A percentile compares a stretch with the other conserved stretches of the same genome.
Conservation (phyloP, 176 grass and related monocot species). For the Triticum monococcum region DNA sequence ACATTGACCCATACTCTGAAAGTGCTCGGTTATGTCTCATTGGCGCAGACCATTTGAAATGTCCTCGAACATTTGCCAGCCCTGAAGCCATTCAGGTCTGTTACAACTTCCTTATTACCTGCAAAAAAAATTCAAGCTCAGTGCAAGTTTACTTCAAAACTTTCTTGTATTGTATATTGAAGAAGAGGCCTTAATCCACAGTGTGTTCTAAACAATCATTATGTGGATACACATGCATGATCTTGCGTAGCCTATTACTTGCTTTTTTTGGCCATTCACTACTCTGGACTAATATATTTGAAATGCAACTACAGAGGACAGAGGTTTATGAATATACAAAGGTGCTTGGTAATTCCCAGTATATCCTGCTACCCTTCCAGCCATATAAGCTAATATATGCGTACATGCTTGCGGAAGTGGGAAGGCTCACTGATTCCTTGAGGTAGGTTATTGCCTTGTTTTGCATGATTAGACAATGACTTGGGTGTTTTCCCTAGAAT, state of each 20-base stretch:
- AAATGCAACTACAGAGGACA: conserved; percentile 72
- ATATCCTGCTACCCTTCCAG: conserved; percentile 82
- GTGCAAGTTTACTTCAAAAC: conserved; percentile 10
- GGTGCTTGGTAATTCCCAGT: conserved; percentile 97
- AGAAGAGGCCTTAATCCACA: background rate
- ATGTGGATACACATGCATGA: conserved; percentile 11
- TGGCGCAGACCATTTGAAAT: conserved; percentile 92
- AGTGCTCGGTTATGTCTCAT: conserved; percentile 89
- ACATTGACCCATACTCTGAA: conserved; percentile 83
- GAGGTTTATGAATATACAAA: conserved; percentile 97
- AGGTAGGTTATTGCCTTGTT: conserved; percentile 51
- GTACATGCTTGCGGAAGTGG: conserved; percentile 92
- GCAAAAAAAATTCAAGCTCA: background rate
- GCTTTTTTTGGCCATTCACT: conserved; percentile 17
- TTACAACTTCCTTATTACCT: conserved; percentile 2
- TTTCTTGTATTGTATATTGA: background rate
- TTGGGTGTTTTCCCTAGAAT: background rate
- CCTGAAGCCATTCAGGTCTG: conserved; percentile 93
- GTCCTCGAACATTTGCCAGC: conserved; percentile 79
- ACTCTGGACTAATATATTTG: conserved; percentile 29
- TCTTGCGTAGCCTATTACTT: conserved; percentile 15
- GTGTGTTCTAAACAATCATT: background rate
- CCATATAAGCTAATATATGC: conserved; percentile 99
- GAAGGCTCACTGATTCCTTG: conserved; percentile 83
- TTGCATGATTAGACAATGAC: background rate